phyloP scores from a whole-genome alignment of 805 yeast genomes.

The Metschnikowia bowlesiae region DNA sequence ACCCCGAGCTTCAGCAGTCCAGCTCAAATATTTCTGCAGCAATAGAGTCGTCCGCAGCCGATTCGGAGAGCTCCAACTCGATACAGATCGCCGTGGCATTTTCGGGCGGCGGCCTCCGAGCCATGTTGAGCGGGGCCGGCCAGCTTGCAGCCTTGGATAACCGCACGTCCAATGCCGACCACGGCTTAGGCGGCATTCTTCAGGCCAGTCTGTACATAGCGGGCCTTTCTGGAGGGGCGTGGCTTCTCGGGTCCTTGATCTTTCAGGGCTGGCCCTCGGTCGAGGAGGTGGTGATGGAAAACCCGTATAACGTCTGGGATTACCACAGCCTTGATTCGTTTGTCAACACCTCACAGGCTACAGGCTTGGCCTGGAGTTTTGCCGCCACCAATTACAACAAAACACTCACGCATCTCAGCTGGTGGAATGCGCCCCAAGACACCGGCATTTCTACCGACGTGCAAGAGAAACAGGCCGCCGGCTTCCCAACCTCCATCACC shows the following conservation, averaged over 20 bases:
- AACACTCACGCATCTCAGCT: constrained; percentile 27
- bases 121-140: constrained; percentile 29
- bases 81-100: constrained; percentile 29
- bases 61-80: neutral
- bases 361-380: constrained; percentile 18
- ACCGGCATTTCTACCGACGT: constrained; percentile 50
- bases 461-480: constrained; percentile 46
- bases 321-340: constrained; percentile 26
- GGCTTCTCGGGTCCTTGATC: constrained; percentile 69
- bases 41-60: too few relatives aligned
- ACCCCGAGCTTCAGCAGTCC: neutral
- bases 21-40: neutral
- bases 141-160: constrained; percentile 17
- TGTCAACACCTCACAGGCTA: constrained; percentile 19
- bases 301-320: constrained; percentile 34
- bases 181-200: constrained; percentile 65
- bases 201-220: constrained; percentile 67
- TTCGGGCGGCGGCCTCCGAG: constrained; percentile 35
- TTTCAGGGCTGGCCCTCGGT: constrained; percentile 72
- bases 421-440: constrained; percentile 33
- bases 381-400: constrained; percentile 21
- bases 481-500: constrained; percentile 61
- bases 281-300: constrained; percentile 45
- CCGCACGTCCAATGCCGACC: constrained; percentile 20
- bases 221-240: constrained; percentile 82